Evolutionary conservation across 768 basidiomycete genomes (phyloP), one percentile per base, ranked within the genome.

Genomic region (Leccinum imitatum): DNA sequence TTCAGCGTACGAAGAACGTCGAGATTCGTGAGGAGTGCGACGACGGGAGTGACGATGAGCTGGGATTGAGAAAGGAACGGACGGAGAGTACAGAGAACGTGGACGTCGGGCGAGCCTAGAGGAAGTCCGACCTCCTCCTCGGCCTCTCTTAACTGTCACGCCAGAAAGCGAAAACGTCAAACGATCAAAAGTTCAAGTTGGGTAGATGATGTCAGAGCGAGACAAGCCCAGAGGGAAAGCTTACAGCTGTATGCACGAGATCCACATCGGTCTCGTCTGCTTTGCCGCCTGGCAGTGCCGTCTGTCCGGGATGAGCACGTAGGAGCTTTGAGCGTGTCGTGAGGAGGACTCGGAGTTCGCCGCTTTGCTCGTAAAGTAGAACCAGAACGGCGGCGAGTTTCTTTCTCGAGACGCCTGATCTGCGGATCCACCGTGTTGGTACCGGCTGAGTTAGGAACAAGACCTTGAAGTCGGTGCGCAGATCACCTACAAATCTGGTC

Each of bases 291-390:
- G 93, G 93, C 0, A 94, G 72, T 1, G 92, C 91, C 4, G 90
- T 91, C 69, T 93, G 87, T 17, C 89, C 91, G 4, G 90, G 86
- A 72, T 93, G 90, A 0, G 87, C 84, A 30, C 90, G 78, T 11
- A 93, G 78, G 3, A 76, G 69, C 71, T 90, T 93, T 6, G 93
- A 91, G 10, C 94, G 84, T 4, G 94, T 96, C 1, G 94, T 96
- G 56, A 96, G 76, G 21, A 95, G 77, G 5, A 95, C 92, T 13
- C 87, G 83, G 6, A 95, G 74, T 48, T 81, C 73, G 17, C 84
- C 87, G 4, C 76, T 79, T n/a, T 82, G 75, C 70, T 95, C 89
- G 62, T 86, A 95, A 1, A 96, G 75, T 11, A 93, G 77, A 2
- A 95, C 84, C 3, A 95, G 79, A 0, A 95, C 92, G 8, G 90